Conservation (phyloP, 768 basidiomycete genomes). For the Amanita exitialis region DNA sequence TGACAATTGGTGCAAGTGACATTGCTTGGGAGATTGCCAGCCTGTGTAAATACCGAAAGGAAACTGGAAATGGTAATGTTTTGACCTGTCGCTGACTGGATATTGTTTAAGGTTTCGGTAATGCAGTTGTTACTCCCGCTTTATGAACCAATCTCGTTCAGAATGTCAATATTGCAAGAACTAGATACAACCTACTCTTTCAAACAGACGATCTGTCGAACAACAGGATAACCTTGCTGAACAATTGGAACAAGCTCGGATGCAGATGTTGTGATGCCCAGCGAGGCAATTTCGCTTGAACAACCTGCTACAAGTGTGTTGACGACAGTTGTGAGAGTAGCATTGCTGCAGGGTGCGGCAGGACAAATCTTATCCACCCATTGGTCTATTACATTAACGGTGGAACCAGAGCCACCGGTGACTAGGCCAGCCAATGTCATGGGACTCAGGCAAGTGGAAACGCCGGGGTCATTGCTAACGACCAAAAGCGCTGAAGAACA, state of each 20-base stretch:
- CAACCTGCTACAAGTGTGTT: conserved; percentile 42
- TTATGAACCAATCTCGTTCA: background rate
- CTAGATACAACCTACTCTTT: conserved; percentile 40
- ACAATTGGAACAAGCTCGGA: conserved; percentile 26
- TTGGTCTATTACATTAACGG: background rate
- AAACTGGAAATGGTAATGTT: conserved; percentile 26
- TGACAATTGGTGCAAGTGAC: conserved; percentile 43
- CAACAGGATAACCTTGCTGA: conserved; percentile 45
- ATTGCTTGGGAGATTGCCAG: conserved; percentile 19
- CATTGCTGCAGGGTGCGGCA: conserved; percentile 40
- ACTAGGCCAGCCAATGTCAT: conserved; percentile 20
- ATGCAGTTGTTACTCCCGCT: conserved; percentile 39
- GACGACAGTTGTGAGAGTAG: conserved; percentile 44
- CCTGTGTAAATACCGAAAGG: conserved; percentile 9
- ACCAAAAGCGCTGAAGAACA: conserved; percentile 39
- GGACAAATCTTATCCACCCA: conserved; percentile 5
- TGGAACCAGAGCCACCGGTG: background rate
- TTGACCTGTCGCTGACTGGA: conserved; percentile 29
- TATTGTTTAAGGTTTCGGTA: conserved; percentile 42
- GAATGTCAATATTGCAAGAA: background rate
- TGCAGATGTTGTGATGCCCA: conserved; percentile 16
- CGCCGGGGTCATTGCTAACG: conserved; percentile 34
- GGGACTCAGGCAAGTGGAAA: conserved; percentile 39
- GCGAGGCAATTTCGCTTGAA: conserved; percentile 23
- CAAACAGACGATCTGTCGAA: conserved; percentile 48